Conservation (phyloP, 176 grass and related monocot genomes). For the Ampelocalamus luodianensis region DNA sequence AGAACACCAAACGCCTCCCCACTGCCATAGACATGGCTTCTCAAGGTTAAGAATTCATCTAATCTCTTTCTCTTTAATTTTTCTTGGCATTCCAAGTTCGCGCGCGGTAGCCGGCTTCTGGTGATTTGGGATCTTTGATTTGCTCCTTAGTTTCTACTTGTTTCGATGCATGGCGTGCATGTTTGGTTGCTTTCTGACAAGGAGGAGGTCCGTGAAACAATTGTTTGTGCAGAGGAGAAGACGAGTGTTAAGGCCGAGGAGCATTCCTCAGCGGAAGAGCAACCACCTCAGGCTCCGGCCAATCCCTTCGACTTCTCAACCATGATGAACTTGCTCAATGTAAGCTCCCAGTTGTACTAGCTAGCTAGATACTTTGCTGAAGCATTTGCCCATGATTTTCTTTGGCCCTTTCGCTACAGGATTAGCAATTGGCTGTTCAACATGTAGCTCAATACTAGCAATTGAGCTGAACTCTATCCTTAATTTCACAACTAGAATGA, state of each 20-base stretch:
- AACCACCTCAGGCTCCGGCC: constrained; percentile 11
- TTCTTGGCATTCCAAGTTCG: neutral
- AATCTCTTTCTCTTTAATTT: neutral
- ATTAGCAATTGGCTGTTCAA: constrained; percentile 7
- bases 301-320: constrained; percentile 94
- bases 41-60: constrained; percentile 11
- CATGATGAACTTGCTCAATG: constrained; percentile 81
- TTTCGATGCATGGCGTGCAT: neutral
- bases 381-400: too few relatives aligned
- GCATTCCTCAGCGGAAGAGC: constrained; percentile 27
- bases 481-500: neutral
- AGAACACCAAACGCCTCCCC: neutral
- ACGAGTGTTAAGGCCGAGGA: constrained; percentile 55
- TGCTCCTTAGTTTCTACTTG: neutral
- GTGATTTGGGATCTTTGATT: neutral
- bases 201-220: neutral
- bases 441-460: neutral
- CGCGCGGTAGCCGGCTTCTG: neutral
- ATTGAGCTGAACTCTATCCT: neutral
- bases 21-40: constrained; percentile 42
- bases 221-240: constrained; percentile 59
- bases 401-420: neutral
- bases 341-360: constrained; percentile 40
- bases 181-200: neutral
- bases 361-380: neutral